Conservation (phyloP, 768 basidiomycete genomes). For the Phaeotremella fagi region DNA sequence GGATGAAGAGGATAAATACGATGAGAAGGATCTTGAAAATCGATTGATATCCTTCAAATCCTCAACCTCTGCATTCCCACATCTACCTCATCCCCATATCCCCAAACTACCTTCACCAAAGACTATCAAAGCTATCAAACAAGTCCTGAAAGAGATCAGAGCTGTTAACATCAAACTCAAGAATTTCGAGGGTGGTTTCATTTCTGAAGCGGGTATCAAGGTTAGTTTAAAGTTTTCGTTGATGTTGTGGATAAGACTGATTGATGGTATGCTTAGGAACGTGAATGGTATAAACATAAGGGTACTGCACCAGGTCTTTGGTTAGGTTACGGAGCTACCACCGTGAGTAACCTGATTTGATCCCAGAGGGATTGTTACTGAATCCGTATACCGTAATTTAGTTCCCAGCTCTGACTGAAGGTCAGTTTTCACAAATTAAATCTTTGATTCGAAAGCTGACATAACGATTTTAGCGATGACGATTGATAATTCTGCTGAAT, state of each 20-base stretch:
- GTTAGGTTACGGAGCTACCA: slow-evolving; percentile 46
- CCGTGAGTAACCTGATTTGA: slow-evolving; percentile 12
- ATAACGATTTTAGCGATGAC: slow-evolving; percentile 32
- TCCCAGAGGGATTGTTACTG: background rate
- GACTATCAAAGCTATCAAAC: slow-evolving; percentile 42
- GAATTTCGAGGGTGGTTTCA: slow-evolving; percentile 46
- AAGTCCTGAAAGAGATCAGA: slow-evolving; percentile 40
- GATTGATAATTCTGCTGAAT: slow-evolving; percentile 32
- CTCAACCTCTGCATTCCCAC: background rate
- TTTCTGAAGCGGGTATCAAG: slow-evolving; percentile 44
- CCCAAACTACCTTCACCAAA: slow-evolving; percentile 7
- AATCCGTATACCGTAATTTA: background rate
- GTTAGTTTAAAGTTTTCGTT: slow-evolving; percentile 13
- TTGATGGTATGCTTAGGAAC: slow-evolving; percentile 15
- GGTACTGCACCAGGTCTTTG: slow-evolving; percentile 47
- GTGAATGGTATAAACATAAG: slow-evolving; percentile 49
- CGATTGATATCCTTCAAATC: too few relatives aligned
- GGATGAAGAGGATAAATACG: background rate
- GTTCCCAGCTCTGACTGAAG: slow-evolving; percentile 44
- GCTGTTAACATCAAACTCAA: slow-evolving; percentile 44
- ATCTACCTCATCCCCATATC: background rate
- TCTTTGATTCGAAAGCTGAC: background rate
- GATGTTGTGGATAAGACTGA: background rate
- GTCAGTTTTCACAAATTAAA: background rate
- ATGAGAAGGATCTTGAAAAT: background rate